Evolutionary conservation across 805 yeast genomes (phyloP), one percentile per base, ranked within the genome.

Genomic region (Teunomyces lycoperdinae): DNA sequence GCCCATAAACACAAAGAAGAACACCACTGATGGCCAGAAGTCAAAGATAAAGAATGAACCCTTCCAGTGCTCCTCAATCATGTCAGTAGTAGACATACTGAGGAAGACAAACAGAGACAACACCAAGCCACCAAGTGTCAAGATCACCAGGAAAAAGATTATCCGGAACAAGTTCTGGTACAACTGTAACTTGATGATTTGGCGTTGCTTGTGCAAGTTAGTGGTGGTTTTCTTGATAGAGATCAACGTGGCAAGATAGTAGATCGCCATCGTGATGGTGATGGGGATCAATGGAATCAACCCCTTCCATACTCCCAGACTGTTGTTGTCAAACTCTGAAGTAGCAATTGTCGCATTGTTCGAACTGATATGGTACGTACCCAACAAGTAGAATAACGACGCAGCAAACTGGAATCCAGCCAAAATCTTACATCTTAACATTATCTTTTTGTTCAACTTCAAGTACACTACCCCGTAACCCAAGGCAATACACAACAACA

Each of bases 401-500:
- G 76, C 64, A 5, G 54, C 54, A 56, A 73, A 73, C 51, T 72
- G 74, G 33, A 52, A 46, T 0, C 60, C 76, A 8, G 77, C 77
- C 38, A 73, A 58, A n/a, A 73, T 62, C 51, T 73, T 73, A 56
- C 75, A 68, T 48, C 59, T 82, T 58, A 83, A 73, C 96, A 94
- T 89, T 27, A 77, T 60, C 47, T 81, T 80, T 64, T 81, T 80
- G 42, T 90, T 87, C 50, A 94, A 77, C 52, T 90, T 85, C 41
- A 96, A 90, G 61, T 81, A 83, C 43, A 94, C 98, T 42, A 94
- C 90, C 52, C 98, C 97, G 68, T 91, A 94, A 35, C 99, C 99
- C 55, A 91, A 74, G 10, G 95, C 78, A 47, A 94, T 92, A 58
- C 89, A 85, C 54, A 92, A 74, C 47, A 94, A 74, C 58, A 94